phyloP scores from a whole-genome alignment of 2,329 filamentous ascomycete genomes.

The Xenosphaeropsis pyriputrescens region DNA sequence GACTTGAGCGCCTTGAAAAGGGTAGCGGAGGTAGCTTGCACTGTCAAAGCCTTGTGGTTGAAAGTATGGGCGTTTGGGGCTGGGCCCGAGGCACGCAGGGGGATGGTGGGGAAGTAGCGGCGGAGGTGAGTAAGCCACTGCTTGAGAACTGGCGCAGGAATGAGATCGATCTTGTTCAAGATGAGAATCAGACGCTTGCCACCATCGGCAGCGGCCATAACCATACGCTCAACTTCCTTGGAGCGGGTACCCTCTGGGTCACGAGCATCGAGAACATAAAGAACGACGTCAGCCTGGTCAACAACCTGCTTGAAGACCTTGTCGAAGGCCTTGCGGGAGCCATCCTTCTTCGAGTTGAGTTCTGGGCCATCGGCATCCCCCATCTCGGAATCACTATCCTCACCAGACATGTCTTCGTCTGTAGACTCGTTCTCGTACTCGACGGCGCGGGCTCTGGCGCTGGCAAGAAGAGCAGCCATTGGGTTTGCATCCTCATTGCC shows the following conservation, averaged over 20 bases:
- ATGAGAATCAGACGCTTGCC: constrained; percentile 83
- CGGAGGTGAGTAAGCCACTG: constrained; percentile 75
- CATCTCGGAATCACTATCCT: constrained; percentile 28
- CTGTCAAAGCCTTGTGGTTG: constrained; percentile 79
- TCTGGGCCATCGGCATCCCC: constrained; percentile 32
- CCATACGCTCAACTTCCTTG: constrained; percentile 75
- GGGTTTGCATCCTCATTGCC: constrained; percentile 62
- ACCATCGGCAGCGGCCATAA: constrained; percentile 75
- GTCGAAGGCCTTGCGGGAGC: constrained; percentile 78
- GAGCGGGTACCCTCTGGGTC: constrained; percentile 86
- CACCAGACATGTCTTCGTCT: constrained; percentile 39
- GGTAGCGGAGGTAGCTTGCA: constrained; percentile 70
- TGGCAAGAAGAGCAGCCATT: constrained; percentile 83
- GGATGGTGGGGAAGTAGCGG: constrained; percentile 81
- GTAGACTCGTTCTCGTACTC: constrained; percentile 45
- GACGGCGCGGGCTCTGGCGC: constrained; percentile 62
- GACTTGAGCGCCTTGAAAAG: constrained; percentile 85
- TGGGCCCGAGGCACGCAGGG: constrained; percentile 69
- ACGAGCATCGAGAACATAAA: constrained; percentile 86
- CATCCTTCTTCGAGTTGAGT: constrained; percentile 37
- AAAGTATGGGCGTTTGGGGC: constrained; percentile 81
- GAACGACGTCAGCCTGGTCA: constrained; percentile 74
- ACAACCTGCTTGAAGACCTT: constrained; percentile 93
- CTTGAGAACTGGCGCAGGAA: constrained; percentile 69
- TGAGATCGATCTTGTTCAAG: constrained; percentile 89